Percentiles rank a stretch among this genome's conserved stretches.
These are phyloP conservation scores for Aspergillus coremiiformis DNA, from an alignment of 495 filamentous ascomycete species.

Conservation along the genomic window DNA sequence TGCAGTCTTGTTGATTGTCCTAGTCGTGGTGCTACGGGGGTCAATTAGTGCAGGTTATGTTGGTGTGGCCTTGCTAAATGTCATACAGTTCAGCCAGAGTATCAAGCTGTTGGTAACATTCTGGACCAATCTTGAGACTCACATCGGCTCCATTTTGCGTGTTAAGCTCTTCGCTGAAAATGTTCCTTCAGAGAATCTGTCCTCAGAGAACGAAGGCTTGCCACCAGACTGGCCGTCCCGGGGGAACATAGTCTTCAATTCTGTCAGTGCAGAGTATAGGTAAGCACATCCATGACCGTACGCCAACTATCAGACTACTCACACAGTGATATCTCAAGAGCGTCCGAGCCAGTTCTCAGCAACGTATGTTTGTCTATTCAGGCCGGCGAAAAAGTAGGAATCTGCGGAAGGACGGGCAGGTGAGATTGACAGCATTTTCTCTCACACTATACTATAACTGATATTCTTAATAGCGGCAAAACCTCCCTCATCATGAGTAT, in stretches of 20 bases:
- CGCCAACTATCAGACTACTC: neutral
- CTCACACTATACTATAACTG: neutral
- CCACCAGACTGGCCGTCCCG: constrained; percentile 43
- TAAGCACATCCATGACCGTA: constrained; percentile 10
- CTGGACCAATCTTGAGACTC: constrained; percentile 53
- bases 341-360: constrained; percentile 38
- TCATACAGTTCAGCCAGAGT: constrained; percentile 48
- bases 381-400: constrained; percentile 51
- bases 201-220: constrained; percentile 30
- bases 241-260: constrained; percentile 46
- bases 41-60: constrained; percentile 42
- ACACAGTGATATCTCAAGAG: constrained; percentile 15
- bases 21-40: constrained; percentile 39
- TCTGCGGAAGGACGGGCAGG: constrained; percentile 45
- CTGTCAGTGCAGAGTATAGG: constrained; percentile 36
- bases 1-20: constrained; percentile 40
- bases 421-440: constrained; percentile 11
- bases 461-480: constrained; percentile 33
- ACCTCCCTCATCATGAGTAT: constrained; percentile 44
- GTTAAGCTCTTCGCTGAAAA: constrained; percentile 48
- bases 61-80: constrained; percentile 52
- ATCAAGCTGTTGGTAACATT: constrained; percentile 46
- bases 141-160: constrained; percentile 51
- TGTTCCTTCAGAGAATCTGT: constrained; percentile 42
- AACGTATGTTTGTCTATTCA: constrained; percentile 44